Evolutionary conservation across 352 stramenopile genomes (phyloP).

Genomic region (Globisporangium rhizosaccharum): DNA sequence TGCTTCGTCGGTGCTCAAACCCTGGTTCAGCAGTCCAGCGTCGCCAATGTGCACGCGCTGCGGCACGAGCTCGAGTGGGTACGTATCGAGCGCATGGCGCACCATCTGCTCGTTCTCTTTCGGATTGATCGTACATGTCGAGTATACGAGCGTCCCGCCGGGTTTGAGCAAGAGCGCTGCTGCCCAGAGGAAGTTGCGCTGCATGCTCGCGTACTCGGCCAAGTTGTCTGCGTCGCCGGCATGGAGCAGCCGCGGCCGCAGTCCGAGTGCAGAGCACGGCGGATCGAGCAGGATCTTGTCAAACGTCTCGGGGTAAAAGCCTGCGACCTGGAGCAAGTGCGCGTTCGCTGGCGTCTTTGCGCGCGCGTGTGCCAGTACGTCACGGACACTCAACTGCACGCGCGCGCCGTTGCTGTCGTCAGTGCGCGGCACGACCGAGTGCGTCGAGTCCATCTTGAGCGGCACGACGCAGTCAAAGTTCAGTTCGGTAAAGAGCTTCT

Average conservation of each 20-base stretch:
- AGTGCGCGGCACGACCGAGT: slow-evolving; percentile 52
- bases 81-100: slow-evolving; percentile 80
- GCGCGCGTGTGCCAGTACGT: slow-evolving; percentile 57
- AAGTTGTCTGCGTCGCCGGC: slow-evolving; percentile 66
- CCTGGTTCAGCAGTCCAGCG: slow-evolving; percentile 65
- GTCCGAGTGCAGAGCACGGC: slow-evolving; percentile 88
- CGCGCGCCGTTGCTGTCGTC: background rate
- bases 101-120: slow-evolving; percentile 93
- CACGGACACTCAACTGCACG: slow-evolving; percentile 29
- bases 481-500: slow-evolving; percentile 70
- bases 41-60: slow-evolving; percentile 57
- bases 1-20: slow-evolving; percentile 65
- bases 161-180: slow-evolving; percentile 88
- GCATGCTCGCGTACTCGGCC: slow-evolving; percentile 77
- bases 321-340: slow-evolving; percentile 70
- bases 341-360: slow-evolving; percentile 38
- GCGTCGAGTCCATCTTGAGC: slow-evolving; percentile 85
- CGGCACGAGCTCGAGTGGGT: slow-evolving; percentile 77
- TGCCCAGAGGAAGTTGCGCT: slow-evolving; percentile 85
- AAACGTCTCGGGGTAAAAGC: slow-evolving; percentile 92
- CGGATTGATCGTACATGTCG: slow-evolving; percentile 93
- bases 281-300: slow-evolving; percentile 93
- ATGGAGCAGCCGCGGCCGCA: slow-evolving; percentile 89
- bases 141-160: slow-evolving; percentile 92
- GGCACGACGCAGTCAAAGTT: slow-evolving; percentile 51